Percentiles rank a stretch among this genome's conserved stretches.
Conservation (phyloP, 1,284 basidiomycete species). For the Melanopsichium pennsylvanicum region DNA sequence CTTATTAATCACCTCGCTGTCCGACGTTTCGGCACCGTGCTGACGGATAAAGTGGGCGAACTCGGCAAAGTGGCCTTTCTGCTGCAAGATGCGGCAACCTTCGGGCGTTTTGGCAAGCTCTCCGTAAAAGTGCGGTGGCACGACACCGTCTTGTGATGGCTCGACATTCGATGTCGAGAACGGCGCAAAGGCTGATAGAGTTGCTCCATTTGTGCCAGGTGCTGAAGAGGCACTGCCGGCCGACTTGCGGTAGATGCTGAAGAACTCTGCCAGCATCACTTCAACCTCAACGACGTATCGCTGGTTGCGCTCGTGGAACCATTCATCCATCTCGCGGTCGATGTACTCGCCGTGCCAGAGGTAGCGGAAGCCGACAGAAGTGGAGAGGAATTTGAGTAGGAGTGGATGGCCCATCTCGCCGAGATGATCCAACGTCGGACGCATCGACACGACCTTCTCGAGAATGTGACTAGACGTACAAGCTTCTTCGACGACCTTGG, state of each 20-base stretch:
- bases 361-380: conserved; percentile 88
- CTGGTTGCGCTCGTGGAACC: conserved; percentile 84
- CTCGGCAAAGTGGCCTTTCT: conserved; percentile 88
- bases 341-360: conserved; percentile 91
- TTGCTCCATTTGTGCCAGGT: conserved; percentile 1
- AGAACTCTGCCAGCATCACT: conserved; percentile 79
- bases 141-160: conserved; percentile 73
- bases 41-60: conserved; percentile 89
- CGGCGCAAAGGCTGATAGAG: conserved; percentile 2
- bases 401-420: conserved; percentile 90
- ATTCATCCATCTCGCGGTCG: conserved; percentile 90
- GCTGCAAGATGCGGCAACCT: conserved; percentile 86
- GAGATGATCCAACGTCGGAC: conserved; percentile 91
- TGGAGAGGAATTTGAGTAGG: conserved; percentile 88
- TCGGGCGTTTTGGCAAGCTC: conserved; percentile 95
- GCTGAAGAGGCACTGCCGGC: conserved; percentile 1
- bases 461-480: conserved; percentile 84
- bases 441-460: conserved; percentile 90
- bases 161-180: neutral
- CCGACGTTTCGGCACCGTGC: conserved; percentile 83
- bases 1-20: conserved; percentile 82
- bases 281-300: conserved; percentile 87
- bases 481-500: conserved; percentile 85
- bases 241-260: conserved; percentile 70
- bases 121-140: conserved; percentile 95